Conservation (phyloP, 257 asterid genomes). For the Penstemon eatonii region DNA sequence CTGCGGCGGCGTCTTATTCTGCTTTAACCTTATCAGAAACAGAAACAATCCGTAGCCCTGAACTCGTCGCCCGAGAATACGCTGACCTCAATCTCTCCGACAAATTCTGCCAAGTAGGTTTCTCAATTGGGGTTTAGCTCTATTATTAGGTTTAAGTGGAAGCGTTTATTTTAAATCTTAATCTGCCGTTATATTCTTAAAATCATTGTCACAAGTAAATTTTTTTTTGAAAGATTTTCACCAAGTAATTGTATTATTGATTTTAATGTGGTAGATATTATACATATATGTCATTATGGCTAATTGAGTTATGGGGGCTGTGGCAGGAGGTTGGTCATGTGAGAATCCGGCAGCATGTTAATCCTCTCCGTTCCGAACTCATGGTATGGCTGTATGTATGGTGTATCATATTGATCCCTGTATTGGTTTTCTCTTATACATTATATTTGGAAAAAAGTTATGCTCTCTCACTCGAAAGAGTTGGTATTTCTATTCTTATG, state of each 20-base stretch:
- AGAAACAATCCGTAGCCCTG: conserved; percentile 45
- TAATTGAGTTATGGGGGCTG: not conserved
- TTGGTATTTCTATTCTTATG: not conserved
- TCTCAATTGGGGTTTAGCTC: not conserved
- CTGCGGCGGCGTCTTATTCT: conserved; percentile 23
- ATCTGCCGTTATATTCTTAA: not conserved
- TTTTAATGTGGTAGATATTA: not conserved
- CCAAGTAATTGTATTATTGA: not conserved
- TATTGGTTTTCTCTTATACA: not conserved
- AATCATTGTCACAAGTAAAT: not conserved
- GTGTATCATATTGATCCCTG: not conserved
- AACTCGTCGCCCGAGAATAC: conserved; percentile 75
- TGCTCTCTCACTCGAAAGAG: not conserved
- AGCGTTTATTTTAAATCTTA: not conserved
- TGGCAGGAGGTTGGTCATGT: conserved; percentile 90
- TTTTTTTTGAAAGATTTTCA: not conserved
- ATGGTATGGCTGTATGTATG: conserved; percentile 47
- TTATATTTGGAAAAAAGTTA: not conserved
- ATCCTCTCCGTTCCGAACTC: conserved; percentile 72
- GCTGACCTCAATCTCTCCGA: conserved; percentile 79
- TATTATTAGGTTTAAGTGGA: conserved; percentile 3
- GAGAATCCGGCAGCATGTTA: conserved; percentile 90
- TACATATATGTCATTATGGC: not conserved
- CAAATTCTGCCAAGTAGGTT: conserved; percentile 50
- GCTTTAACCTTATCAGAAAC: conserved; percentile 29